Conservation (phyloP, 2,329 filamentous ascomycete species). For the Pseudogymnoascus sp. region DNA sequence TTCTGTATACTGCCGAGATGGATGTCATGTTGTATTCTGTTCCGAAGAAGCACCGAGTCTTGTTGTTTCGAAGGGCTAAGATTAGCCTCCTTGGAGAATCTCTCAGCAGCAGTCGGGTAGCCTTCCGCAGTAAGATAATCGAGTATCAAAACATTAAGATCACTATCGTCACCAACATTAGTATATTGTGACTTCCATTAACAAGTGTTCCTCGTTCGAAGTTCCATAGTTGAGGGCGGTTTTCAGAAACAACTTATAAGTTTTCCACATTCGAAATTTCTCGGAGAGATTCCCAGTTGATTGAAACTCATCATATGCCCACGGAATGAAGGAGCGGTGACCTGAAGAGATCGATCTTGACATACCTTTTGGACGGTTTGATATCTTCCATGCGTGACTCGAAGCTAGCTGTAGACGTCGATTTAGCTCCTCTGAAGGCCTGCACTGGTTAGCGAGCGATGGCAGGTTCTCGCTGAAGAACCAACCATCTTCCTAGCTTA, state of each 20-base stretch:
- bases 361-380: constrained; percentile 84
- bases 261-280: constrained; percentile 78
- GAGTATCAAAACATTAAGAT: constrained; percentile 91
- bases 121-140: constrained; percentile 96
- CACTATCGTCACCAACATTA: constrained; percentile 44
- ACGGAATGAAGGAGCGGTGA: constrained; percentile 18
- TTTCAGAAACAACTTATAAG: constrained; percentile 68
- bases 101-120: constrained; percentile 84
- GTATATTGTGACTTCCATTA: not conserved
- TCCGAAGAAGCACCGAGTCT: constrained; percentile 65
- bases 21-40: constrained; percentile 77
- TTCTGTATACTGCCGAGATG: constrained; percentile 76
- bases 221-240: constrained; percentile 12
- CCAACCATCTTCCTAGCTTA: constrained; percentile 8
- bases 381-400: constrained; percentile 74
- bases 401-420: constrained; percentile 67
- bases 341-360: constrained; percentile 21
- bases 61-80: constrained; percentile 65
- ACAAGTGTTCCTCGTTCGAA: not conserved
- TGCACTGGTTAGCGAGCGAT: constrained; percentile 12
- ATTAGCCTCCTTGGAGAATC: constrained; percentile 91
- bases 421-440: constrained; percentile 37
- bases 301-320: constrained; percentile 65
- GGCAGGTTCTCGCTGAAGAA: constrained; percentile 9
- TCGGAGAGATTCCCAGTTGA: constrained; percentile 99